Conservation (phyloP, 495 filamentous ascomycete genomes). For the Trichocladium uniseriatum region DNA sequence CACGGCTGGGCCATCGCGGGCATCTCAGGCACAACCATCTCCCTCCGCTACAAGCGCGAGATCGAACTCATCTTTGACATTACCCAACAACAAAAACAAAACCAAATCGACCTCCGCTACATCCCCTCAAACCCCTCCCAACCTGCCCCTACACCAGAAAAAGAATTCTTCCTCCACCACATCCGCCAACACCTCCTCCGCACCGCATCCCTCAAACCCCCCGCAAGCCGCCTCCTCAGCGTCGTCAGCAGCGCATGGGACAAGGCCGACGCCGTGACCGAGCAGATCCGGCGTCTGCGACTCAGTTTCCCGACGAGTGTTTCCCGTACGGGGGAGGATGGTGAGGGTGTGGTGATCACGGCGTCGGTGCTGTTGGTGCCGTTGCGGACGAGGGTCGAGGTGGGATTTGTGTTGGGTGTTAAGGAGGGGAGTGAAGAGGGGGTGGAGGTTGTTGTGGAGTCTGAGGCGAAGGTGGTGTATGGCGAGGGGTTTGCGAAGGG, state of each 20-base stretch:
- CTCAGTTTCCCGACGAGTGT: constrained; percentile 46
- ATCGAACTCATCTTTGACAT: constrained; percentile 71
- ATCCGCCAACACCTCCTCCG: constrained; percentile 48
- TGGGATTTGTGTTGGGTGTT: constrained; percentile 32
- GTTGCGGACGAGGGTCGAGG: constrained; percentile 52
- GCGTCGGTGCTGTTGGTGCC: constrained; percentile 46
- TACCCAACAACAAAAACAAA: constrained; percentile 11
- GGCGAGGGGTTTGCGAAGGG: constrained; percentile 55
- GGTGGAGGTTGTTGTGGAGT: constrained; percentile 38
- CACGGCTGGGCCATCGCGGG: constrained; percentile 75
- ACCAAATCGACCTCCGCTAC: constrained; percentile 44
- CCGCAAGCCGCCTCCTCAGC: constrained; percentile 35
- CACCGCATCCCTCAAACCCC: constrained; percentile 29
- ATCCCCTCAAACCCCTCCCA: constrained; percentile 39
- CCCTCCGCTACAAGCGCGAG: constrained; percentile 69
- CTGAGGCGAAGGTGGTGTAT: constrained; percentile 50
- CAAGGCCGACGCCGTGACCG: constrained; percentile 40
- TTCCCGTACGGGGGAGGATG: not conserved
- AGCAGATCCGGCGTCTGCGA: constrained; percentile 47
- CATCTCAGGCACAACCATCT: constrained; percentile 49
- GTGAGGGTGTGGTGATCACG: constrained; percentile 37
- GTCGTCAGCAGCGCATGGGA: constrained; percentile 53
- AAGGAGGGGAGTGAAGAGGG: constrained; percentile 11
- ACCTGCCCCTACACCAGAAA: constrained; percentile 40
- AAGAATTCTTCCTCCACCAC: constrained; percentile 62